Percentiles rank a stretch among this genome's conserved stretches.
Evolutionary conservation across 2,329 filamentous ascomycete genomes (phyloP).

Genomic region (Arthrinium phaeospermum): DNA sequence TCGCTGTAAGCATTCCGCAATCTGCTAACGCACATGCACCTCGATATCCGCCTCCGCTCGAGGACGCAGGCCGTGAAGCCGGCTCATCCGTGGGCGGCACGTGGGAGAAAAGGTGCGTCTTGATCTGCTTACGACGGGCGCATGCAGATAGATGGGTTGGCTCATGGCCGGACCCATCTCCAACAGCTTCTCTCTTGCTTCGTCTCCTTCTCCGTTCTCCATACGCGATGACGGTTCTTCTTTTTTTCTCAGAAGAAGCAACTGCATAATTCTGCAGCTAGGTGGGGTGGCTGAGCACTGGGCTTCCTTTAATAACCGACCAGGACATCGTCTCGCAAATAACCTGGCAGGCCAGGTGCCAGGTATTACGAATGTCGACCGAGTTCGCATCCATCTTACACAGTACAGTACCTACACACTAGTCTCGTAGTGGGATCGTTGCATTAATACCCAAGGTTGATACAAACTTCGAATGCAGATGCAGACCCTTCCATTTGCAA

Average conservation of each 20-base stretch:
- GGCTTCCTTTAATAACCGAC: neutral
- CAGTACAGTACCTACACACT: neutral
- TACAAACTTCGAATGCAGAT: neutral
- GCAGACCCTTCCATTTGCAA: neutral
- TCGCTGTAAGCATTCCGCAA: neutral
- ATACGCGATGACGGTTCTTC: neutral
- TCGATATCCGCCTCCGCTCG: neutral
- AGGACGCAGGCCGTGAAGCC: neutral
- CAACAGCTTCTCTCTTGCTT: neutral
- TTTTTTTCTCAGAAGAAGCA: neutral
- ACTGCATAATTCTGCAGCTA: neutral
- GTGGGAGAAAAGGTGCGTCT: slow-evolving; percentile 3
- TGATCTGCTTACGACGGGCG: slow-evolving; percentile 5
- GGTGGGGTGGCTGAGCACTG: neutral
- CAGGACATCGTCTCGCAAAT: neutral
- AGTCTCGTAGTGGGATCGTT: neutral
- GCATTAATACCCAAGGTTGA: neutral
- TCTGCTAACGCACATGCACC: neutral
- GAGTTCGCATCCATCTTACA: neutral
- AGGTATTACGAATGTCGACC: neutral
- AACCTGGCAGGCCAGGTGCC: no score
- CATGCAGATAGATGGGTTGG: neutral
- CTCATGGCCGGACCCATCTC: neutral
- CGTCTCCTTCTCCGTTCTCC: neutral
- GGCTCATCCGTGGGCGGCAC: slow-evolving; percentile 3